phyloP scores from a whole-genome alignment of 2,329 filamentous ascomycete species.

The Lasiodiplodia citricola region DNA sequence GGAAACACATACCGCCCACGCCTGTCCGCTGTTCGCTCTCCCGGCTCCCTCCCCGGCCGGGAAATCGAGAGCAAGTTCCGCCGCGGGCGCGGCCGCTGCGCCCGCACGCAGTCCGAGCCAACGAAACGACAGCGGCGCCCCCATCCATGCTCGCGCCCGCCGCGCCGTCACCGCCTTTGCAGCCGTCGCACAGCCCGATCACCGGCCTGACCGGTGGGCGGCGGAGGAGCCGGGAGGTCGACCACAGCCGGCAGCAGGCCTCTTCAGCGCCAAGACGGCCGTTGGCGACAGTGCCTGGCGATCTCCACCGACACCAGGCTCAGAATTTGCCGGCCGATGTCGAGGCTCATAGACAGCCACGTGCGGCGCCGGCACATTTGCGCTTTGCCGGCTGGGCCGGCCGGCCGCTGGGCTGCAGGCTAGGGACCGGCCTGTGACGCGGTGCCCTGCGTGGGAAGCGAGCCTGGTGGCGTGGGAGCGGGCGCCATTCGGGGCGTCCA shows the following conservation, averaged over 20 bases:
- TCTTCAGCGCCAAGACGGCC: slow-evolving; percentile 6
- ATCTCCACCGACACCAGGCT: slow-evolving; percentile 12
- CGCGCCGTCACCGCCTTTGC: slow-evolving; percentile 2
- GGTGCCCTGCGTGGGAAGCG: slow-evolving; percentile 16
- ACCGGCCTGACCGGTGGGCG: slow-evolving; percentile 7
- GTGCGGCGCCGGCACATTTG: slow-evolving; percentile 17
- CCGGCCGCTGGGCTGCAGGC: slow-evolving; percentile 8
- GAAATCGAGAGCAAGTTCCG: slow-evolving; percentile 5
- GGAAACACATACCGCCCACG: slow-evolving; percentile 9
- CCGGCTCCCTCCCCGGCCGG: background rate
- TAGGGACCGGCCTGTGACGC: slow-evolving; percentile 4
- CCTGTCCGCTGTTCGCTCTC: slow-evolving; percentile 1
- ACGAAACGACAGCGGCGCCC: background rate
- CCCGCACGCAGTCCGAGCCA: slow-evolving; percentile 16
- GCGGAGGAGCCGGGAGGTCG: slow-evolving; percentile 1
- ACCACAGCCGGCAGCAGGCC: slow-evolving; percentile 3
- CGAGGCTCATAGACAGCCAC: slow-evolving; percentile 16
- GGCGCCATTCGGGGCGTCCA: slow-evolving; percentile 12
- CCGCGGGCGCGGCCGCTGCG: slow-evolving; percentile 7
- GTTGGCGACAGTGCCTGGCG: slow-evolving; percentile 24
- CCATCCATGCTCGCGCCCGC: slow-evolving; percentile 10
- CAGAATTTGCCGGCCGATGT: slow-evolving; percentile 19
- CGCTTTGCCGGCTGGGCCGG: slow-evolving; percentile 13
- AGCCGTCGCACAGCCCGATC: background rate
- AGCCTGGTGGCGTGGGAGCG: slow-evolving; percentile 15